Conservation (phyloP, 2,329 filamentous ascomycete genomes). For the Aspergillus nomiae region DNA sequence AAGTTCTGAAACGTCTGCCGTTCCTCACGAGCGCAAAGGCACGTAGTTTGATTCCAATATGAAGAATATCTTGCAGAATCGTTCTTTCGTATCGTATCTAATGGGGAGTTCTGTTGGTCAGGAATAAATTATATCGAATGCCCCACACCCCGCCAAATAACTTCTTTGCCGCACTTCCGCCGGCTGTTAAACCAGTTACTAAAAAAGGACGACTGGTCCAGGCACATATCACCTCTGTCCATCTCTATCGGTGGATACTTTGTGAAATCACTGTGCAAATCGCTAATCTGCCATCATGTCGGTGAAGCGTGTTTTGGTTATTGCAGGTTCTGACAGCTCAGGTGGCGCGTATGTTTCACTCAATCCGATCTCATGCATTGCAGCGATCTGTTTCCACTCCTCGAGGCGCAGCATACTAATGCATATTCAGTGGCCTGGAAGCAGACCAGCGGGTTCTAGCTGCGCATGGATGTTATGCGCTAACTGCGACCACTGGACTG, state of each 20-base stretch:
- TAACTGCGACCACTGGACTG: conserved; percentile 91
- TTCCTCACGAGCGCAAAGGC: neutral
- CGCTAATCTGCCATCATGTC: conserved; percentile 30
- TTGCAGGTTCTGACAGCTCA: conserved; percentile 88
- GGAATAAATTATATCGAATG: neutral
- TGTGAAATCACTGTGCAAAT: neutral
- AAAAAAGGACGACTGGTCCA: neutral
- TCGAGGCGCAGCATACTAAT: conserved; percentile 12
- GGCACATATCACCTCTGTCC: neutral
- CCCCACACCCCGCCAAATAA: conserved; percentile 18
- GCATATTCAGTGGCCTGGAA: conserved; percentile 72
- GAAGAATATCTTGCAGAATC: neutral
- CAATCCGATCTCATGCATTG: conserved; percentile 6
- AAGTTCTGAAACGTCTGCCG: neutral
- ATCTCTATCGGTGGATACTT: neutral
- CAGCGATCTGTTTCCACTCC: conserved; percentile 2
- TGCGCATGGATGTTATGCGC: conserved; percentile 89
- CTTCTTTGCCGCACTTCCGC: neutral
- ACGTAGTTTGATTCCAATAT: neutral
- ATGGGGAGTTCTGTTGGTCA: too few species aligned
- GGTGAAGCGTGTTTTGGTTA: conserved; percentile 67
- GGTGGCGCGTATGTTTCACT: conserved; percentile 74
- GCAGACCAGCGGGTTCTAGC: conserved; percentile 94
- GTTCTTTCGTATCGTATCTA: neutral
- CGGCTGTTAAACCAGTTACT: neutral